Evolutionary conservation across 78 protist species (phyloP).

Genomic region (Isochrysis galbana): DNA sequence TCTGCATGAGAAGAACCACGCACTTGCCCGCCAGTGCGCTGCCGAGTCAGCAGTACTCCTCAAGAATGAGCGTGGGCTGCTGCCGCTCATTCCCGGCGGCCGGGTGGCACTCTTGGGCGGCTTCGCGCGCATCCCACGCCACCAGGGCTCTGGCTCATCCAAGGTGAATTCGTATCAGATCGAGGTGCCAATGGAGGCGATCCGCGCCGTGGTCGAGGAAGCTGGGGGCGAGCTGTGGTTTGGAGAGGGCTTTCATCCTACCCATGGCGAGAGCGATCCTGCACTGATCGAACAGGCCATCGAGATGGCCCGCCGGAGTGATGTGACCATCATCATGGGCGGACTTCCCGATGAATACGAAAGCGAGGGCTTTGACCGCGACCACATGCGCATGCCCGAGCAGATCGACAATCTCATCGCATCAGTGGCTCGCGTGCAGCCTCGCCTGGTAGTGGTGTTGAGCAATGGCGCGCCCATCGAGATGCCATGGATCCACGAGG

Average conservation of each 20-base stretch:
- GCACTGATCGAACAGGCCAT: neutral
- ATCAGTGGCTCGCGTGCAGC: neutral
- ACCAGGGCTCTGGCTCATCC: neutral
- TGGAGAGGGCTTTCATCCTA: neutral
- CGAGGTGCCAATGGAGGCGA: neutral
- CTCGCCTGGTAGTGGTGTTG: neutral
- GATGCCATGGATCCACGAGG: conserved; percentile 48
- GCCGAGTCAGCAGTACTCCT: conserved; percentile 39
- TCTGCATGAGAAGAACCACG: neutral
- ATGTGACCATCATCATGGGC: conserved; percentile 43
- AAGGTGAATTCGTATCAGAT: neutral
- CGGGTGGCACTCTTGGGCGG: neutral
- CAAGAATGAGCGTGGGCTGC: conserved; percentile 33
- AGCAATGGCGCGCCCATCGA: conserved; percentile 45
- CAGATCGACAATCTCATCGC: conserved; percentile 3
- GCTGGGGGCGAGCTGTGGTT: neutral
- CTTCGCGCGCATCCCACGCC: neutral
- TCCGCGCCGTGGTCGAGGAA: neutral
- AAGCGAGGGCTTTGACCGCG: conserved; percentile 57
- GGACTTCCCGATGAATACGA: neutral
- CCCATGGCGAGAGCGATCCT: neutral
- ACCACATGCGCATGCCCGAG: neutral
- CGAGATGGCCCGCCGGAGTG: neutral
- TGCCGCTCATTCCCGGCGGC: neutral
- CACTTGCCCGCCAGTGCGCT: conserved; percentile 30